Conservation (phyloP, 768 basidiomycete genomes). For the Boletus tylopilopsis region DNA sequence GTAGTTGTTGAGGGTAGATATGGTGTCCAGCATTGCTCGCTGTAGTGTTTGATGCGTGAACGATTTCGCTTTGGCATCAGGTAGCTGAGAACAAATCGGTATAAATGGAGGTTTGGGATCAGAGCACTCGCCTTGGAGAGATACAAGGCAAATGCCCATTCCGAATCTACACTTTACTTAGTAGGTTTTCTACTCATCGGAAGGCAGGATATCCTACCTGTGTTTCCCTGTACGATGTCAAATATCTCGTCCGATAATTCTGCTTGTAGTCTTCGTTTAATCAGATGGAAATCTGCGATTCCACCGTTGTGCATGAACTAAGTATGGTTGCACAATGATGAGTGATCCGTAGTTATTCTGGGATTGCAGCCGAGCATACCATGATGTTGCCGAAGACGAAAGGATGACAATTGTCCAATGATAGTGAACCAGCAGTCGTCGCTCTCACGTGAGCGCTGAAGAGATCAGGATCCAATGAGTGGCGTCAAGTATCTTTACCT, state of each 20-base stretch:
- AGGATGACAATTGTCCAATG: slow-evolving; percentile 92
- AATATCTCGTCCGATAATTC: slow-evolving; percentile 81
- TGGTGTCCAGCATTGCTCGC: slow-evolving; percentile 86
- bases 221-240: slow-evolving; percentile 87
- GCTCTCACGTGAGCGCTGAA: slow-evolving; percentile 86
- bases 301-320: slow-evolving; percentile 98
- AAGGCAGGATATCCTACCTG: slow-evolving; percentile 46
- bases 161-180: slow-evolving; percentile 60
- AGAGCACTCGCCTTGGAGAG: slow-evolving; percentile 61
- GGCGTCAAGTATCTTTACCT: neutral
- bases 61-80: slow-evolving; percentile 68
- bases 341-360: neutral
- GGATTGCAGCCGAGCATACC: slow-evolving; percentile 42
- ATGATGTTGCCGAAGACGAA: slow-evolving; percentile 90
- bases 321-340: neutral
- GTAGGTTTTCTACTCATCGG: neutral
- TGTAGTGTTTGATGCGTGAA: slow-evolving; percentile 73
- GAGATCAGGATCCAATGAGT: slow-evolving; percentile 2
- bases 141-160: slow-evolving; percentile 95
- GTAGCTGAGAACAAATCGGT: slow-evolving; percentile 49
- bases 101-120: neutral
- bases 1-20: slow-evolving; percentile 71
- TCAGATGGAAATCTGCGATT: slow-evolving; percentile 76
- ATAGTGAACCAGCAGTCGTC: slow-evolving; percentile 88
- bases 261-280: slow-evolving; percentile 80